Percentiles rank a stretch among this genome's conserved stretches.
Conservation (phyloP, 2,329 filamentous ascomycete genomes). For the Trichoderma sp. region DNA sequence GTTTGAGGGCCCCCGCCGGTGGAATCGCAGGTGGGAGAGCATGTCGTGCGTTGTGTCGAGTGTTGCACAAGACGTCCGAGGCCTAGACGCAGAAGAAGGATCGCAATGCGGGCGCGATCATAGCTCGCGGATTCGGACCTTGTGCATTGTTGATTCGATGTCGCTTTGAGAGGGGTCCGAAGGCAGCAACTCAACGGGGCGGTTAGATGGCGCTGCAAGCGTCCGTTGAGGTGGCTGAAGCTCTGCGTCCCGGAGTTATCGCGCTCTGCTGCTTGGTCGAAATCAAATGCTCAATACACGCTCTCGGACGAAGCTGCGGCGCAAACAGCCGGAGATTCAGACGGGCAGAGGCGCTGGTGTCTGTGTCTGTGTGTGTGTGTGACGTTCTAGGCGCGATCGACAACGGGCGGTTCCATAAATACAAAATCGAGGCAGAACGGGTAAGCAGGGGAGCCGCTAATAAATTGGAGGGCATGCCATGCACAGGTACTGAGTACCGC, state of each 20-base stretch:
- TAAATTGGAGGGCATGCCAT: neutral
- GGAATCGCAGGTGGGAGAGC: slow-evolving; percentile 59
- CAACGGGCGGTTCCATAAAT: slow-evolving; percentile 10
- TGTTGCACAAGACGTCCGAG: slow-evolving; percentile 8
- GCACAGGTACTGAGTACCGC: neutral
- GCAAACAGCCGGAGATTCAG: neutral
- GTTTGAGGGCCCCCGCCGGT: slow-evolving; percentile 58
- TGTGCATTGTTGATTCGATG: slow-evolving; percentile 15
- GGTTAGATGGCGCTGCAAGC: neutral
- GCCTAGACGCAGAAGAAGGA: neutral
- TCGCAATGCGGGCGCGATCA: slow-evolving; percentile 19
- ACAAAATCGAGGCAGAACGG: neutral
- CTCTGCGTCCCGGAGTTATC: neutral
- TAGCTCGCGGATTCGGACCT: slow-evolving; percentile 11
- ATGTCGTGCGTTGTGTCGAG: slow-evolving; percentile 35
- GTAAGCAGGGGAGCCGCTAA: slow-evolving; percentile 1
- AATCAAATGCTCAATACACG: neutral
- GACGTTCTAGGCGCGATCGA: slow-evolving; percentile 17
- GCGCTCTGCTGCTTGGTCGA: neutral
- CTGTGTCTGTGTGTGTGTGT: neutral
- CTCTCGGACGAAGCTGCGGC: neutral
- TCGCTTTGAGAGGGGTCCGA: neutral
- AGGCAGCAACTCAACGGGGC: neutral
- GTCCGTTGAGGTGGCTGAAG: neutral
- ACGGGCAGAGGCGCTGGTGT: neutral